Evolutionary conservation across 2,329 filamentous ascomycete species (phyloP).

Genomic region (Chrysoporthe austroafricana): DNA sequence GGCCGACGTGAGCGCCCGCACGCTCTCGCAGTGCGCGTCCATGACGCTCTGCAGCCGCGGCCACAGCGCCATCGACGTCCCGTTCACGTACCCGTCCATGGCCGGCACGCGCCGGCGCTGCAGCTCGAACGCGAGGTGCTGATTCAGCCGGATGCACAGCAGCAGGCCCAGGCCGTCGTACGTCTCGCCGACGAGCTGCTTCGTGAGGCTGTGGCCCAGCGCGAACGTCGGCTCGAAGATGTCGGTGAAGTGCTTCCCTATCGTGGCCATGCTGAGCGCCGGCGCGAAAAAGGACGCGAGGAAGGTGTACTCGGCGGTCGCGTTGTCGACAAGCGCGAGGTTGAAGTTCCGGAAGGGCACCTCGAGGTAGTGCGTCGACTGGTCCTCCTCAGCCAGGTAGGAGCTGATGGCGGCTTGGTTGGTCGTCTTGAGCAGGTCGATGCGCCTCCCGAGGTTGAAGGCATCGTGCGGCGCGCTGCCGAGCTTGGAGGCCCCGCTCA

Average conservation of each 20-base stretch:
- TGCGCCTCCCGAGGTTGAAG: conserved; percentile 84
- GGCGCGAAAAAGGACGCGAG: conserved; percentile 87
- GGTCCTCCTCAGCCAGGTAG: conserved; percentile 89
- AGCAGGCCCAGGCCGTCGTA: conserved; percentile 86
- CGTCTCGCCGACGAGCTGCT: conserved; percentile 73
- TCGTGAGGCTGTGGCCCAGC: conserved; percentile 79
- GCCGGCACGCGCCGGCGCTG: conserved; percentile 89
- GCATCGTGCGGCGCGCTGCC: conserved; percentile 74
- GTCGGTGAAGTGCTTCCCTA: conserved; percentile 82
- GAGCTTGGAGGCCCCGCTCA: conserved; percentile 52
- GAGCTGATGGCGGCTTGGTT: conserved; percentile 80
- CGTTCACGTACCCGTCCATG: conserved; percentile 90
- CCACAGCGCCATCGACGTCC: conserved; percentile 94
- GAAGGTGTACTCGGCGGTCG: conserved; percentile 93
- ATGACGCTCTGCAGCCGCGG: conserved; percentile 93
- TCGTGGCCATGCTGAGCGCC: conserved; percentile 71
- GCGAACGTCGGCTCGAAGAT: conserved; percentile 90
- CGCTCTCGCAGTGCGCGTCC: conserved; percentile 87
- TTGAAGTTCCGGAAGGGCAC: conserved; percentile 94
- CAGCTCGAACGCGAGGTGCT: conserved; percentile 91
- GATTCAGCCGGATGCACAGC: conserved; percentile 90
- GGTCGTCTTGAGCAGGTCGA: conserved; percentile 77
- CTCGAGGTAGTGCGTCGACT: conserved; percentile 83
- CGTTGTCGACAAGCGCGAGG: conserved; percentile 89
- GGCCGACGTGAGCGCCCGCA: conserved; percentile 64